phyloP scores from a whole-genome alignment of 345 rosid genomes.

The Eucalyptus fibrosa region DNA sequence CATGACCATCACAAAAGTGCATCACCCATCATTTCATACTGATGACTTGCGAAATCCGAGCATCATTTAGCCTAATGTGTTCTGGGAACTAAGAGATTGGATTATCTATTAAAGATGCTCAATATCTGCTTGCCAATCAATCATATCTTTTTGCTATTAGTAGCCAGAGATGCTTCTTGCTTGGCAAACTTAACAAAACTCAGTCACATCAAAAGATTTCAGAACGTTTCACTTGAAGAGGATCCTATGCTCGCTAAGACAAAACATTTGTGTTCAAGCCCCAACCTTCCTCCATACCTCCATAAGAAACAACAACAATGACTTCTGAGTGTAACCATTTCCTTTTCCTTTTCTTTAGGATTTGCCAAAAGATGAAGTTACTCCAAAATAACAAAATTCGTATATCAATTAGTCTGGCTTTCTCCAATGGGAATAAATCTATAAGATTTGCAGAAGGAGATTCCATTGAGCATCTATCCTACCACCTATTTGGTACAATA shows the following conservation, averaged over 20 bases:
- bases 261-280: not conserved
- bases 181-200: not conserved
- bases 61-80: not conserved
- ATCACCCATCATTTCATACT: not conserved
- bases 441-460: not conserved
- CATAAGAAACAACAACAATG: not conserved
- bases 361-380: not conserved
- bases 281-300: not conserved
- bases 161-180: not conserved
- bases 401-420: not conserved
- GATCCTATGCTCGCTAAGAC: not conserved
- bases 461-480: not conserved
- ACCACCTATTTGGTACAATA: not conserved
- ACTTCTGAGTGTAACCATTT: not conserved
- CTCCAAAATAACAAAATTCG: not conserved
- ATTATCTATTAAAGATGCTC: not conserved
- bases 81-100: not conserved
- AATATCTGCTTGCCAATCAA: not conserved
- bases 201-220: fast-evolving
- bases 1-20: not conserved
- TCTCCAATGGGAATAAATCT: not conserved
- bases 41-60: not conserved
- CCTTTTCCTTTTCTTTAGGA: not conserved
- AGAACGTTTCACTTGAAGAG: not conserved
- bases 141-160: not conserved